Base-by-base conservation (phyloP, 148 eudicot species). In the Silene conica region DNA sequence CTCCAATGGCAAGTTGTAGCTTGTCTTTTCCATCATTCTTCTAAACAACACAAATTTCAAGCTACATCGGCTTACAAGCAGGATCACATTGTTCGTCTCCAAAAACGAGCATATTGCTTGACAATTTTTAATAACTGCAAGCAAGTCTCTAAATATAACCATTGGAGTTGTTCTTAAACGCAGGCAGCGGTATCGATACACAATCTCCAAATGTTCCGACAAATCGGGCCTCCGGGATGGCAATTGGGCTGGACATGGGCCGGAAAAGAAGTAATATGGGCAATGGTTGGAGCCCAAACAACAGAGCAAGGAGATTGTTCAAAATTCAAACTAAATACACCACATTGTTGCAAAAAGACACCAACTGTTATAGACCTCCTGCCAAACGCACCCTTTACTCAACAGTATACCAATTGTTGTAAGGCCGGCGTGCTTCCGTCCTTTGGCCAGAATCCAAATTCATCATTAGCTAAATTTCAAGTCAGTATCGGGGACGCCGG, bases 221-320 rank as follows among this genome's bases (percentile, higher is more conserved):
- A 89, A 84, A 82, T 94, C 16, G 81, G 85, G 77, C 79, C 63
- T 73, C 98, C 98, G 0, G 97, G 97, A 2, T 94, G 98, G 98
- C 84, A 89, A 71, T 5, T 94, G 31, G 88, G 98, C 21, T 93
- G 98, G 97, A 80, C 90, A 56, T 93, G 98, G 98, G 95, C 97
- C 34, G 89, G 88, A 78, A 91, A 89, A 62, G 98, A 93, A 69
- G 95, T 93, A 48, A 88, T 94, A 79, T 94, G 98, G 98, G 67
- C 95, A 5, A 87, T 91, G 97, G 80, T 81, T 6, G 98, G 98
- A 22, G 89, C 95, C 43, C 96, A 94, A 65, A 77, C 98, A 31
- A 91, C 95, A 3, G 95, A 91, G 19, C 91, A 89, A 84, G 98
- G 98, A 1, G 98, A 91, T 75, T 91, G 98, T 81, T 94, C 98